Evolutionary conservation across 2,329 filamentous ascomycete genomes (phyloP), one percentile per base, ranked within the genome.

Genomic region (Claviceps arundinis): DNA sequence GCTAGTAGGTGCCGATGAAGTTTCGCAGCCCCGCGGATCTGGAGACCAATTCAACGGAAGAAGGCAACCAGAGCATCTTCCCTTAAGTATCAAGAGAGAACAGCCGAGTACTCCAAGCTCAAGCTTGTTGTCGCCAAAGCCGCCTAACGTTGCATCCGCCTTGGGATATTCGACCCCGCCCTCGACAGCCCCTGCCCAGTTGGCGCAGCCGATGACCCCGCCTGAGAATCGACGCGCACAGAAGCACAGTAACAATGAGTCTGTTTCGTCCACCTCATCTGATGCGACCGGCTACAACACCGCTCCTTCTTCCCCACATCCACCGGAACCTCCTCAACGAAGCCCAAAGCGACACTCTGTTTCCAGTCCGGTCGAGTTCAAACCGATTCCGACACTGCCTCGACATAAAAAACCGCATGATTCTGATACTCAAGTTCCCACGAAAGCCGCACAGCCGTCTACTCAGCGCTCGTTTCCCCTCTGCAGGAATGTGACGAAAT

Each of bases 321-420:
- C 61, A 7, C 62, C 60, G 1, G 58, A 60, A 24, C 63, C 64
- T 9, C 64, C 64, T 14, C 56, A 55, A 13, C 59, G 61, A 52
- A 64, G 62, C 46, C 58, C 62, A 3, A 63, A 60, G 50, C 56
- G 64, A 38, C 56, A 56, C 47, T 61, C 62, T 3, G 37, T 53
- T 5, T 37, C 52, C 11, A 59, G 49, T 42, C 43, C 57, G n/a
- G 43, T 45, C 14, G 52, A 50, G 11, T 40, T 44, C 14, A 46
- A 50, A 14, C 53, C 53, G 3, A 17, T 52, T 22, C 48, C 53
- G 22, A 13, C 47, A 2, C 37, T 43, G 34, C 50, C 47, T 37
- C 11, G 17, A 38, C 22, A 38, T 19, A 8, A 22, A 14, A 8
- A 22, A 14, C 38, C 8, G 26, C 51, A 44, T 9, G 43, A 34